Percentiles rank a stretch among this genome's conserved stretches.
These are phyloP conservation scores for Nothophoma quercina DNA, from an alignment of 2,329 filamentous ascomycete species.

Conservation along the genomic window DNA sequence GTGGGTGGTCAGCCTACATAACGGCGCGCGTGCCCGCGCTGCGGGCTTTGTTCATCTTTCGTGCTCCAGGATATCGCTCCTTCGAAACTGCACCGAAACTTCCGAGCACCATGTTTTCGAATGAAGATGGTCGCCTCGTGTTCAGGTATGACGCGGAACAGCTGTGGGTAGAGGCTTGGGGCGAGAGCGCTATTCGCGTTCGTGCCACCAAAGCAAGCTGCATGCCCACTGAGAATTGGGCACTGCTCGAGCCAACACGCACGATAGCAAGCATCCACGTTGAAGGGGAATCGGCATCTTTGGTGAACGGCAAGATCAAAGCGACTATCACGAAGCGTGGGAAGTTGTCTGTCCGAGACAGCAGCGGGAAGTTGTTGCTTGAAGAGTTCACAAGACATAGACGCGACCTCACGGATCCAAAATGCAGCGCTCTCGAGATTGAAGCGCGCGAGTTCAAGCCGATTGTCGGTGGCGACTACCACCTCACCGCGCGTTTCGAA, in stretches of 20 bases:
- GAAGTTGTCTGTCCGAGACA: slow-evolving; percentile 59
- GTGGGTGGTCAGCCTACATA: neutral
- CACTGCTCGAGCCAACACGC: slow-evolving; percentile 21
- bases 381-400: slow-evolving; percentile 64
- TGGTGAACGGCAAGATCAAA: slow-evolving; percentile 59
- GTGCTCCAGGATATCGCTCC: too few species aligned
- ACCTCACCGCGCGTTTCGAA: slow-evolving; percentile 67
- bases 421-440: slow-evolving; percentile 65
- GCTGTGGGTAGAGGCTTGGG: slow-evolving; percentile 60
- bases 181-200: slow-evolving; percentile 57
- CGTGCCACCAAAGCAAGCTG: slow-evolving; percentile 54
- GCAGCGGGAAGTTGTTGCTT: slow-evolving; percentile 53
- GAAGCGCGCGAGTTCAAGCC: slow-evolving; percentile 66
- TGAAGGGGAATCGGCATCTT: slow-evolving; percentile 45
- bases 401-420: slow-evolving; percentile 62
- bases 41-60: neutral
- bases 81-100: too few species aligned
- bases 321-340: slow-evolving; percentile 57
- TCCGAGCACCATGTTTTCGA: slow-evolving; percentile 42
- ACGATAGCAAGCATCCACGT: slow-evolving; percentile 17
- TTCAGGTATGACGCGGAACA: slow-evolving; percentile 63
- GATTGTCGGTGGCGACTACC: slow-evolving; percentile 61
- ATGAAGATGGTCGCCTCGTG: slow-evolving; percentile 64
- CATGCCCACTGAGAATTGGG: slow-evolving; percentile 41
- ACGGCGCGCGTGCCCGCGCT: neutral